These are phyloP conservation scores for Phytophthora colocasiae DNA, from an alignment of 352 stramenopile species.

Conservation along the genomic window DNA sequence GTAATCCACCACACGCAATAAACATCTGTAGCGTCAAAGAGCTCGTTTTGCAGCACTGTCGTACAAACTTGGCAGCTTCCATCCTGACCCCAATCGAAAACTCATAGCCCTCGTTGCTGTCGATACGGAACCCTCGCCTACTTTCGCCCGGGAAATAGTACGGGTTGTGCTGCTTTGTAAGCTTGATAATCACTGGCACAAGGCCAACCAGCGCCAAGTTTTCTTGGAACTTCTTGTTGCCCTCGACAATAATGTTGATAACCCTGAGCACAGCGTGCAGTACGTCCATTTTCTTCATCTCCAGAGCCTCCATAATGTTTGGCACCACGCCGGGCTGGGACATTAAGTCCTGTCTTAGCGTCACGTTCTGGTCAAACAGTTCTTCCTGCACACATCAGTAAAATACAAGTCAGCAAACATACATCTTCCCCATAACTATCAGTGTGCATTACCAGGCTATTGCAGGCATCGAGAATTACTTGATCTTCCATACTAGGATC, in stretches of 20 bases:
- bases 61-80: slow-evolving; percentile 89
- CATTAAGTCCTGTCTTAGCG: slow-evolving; percentile 83
- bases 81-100: slow-evolving; percentile 75
- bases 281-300: slow-evolving; percentile 92
- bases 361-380: slow-evolving; percentile 81
- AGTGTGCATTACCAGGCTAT: slow-evolving; percentile 54
- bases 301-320: slow-evolving; percentile 93
- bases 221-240: slow-evolving; percentile 92
- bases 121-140: slow-evolving; percentile 21
- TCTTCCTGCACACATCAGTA: slow-evolving; percentile 52
- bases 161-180: slow-evolving; percentile 70
- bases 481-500: slow-evolving; percentile 90
- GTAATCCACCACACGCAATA: slow-evolving; percentile 90
- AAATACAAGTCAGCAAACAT: neutral
- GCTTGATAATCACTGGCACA: slow-evolving; percentile 92
- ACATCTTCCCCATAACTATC: too few relatives aligned
- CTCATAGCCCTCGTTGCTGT: slow-evolving; percentile 29
- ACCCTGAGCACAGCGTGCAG: slow-evolving; percentile 87
- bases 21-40: slow-evolving; percentile 94
- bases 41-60: slow-evolving; percentile 89
- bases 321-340: slow-evolving; percentile 92
- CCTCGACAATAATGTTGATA: slow-evolving; percentile 91
- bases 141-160: slow-evolving; percentile 34
- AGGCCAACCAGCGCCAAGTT: slow-evolving; percentile 92
- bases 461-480: slow-evolving; percentile 84